These are phyloP conservation scores for Bertia moriformis DNA, from an alignment of 2,329 filamentous ascomycete genomes.

Conservation along the genomic window DNA sequence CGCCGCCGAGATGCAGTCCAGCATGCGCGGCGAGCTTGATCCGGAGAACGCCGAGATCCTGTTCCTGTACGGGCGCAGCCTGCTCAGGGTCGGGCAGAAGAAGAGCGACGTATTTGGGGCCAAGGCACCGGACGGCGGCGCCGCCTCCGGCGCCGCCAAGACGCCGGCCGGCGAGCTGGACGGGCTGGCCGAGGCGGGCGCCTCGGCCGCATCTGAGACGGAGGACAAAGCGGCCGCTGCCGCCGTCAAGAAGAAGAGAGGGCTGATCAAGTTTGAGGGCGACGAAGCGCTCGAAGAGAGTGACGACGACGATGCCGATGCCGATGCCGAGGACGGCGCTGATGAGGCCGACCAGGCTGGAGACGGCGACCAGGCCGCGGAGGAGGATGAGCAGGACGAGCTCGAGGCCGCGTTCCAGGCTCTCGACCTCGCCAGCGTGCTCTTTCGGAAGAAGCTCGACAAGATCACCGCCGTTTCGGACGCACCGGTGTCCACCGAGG, in stretches of 20 bases:
- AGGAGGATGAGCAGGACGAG: constrained; percentile 58
- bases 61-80: constrained; percentile 81
- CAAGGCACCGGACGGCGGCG: constrained; percentile 50
- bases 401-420: constrained; percentile 71
- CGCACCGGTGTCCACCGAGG: constrained; percentile 41
- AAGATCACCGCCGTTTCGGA: constrained; percentile 4
- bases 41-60: constrained; percentile 85
- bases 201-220: constrained; percentile 1
- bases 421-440: constrained; percentile 62
- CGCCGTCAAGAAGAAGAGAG: constrained; percentile 55
- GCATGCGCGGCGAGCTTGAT: constrained; percentile 82
- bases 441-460: too few species aligned
- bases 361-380: constrained; percentile 26
- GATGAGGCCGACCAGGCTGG: constrained; percentile 22
- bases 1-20: constrained; percentile 78
- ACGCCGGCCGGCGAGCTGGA: constrained; percentile 24
- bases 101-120: constrained; percentile 91
- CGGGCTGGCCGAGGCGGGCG: constrained; percentile 17
- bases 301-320: constrained; percentile 5
- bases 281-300: constrained; percentile 15
- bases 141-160: constrained; percentile 21
- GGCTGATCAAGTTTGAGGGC: constrained; percentile 65
- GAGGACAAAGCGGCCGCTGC: constrained; percentile 2
- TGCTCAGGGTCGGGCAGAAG: constrained; percentile 85
- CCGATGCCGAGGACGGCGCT: constrained; percentile 17